Base-by-base conservation (phyloP, 2,329 filamentous ascomycete genomes). In the Paraphoma chrysanthemicola region DNA sequence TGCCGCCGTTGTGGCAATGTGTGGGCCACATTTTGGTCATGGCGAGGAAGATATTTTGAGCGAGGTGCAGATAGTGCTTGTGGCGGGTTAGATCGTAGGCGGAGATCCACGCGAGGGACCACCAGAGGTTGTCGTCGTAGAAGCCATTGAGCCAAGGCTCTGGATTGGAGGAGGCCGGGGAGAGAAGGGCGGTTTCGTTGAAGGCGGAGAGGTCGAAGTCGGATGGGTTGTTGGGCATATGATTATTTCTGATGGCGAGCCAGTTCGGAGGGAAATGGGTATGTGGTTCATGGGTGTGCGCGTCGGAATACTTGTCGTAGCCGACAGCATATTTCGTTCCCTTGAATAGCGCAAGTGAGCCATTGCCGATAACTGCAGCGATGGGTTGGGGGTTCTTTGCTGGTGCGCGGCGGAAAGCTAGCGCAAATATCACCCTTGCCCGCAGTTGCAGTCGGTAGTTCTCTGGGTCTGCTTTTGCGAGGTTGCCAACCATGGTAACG, bases 401-500 rank as follows among this genome's bases (percentile, higher is more conserved):
- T 28, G 72, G 72, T 18, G 72, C 73, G 30, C 69, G 66, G 6
- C 64, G 51, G 28, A 81, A 72, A 0, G 81, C 82, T 48, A 79
- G 83, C 14, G 74, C 71, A 53, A 84, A 82, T 4, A 83, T 71
- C 11, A 70, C 63, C 10, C 58, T 67, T 2, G 77, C 79, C 0
- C 74, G 51, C 74, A 74, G 16, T 61, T 73, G 44, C 63, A 66
- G 53, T 79, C 76, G 29, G 76, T 46, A 46, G 1, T 72, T 71
- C 6, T 56, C 39, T 1, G 68, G 56, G 39, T 70, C 64, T 17
- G 57, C 56, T 51, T 71, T 68, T 7, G 79, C 78, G 23, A 85
- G 73, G 53, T 91, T 86, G 49, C 82, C 84, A 16, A 91, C 74
- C 3, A 82, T 82, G 0, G 87, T 90, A 56, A 92, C 77, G 54